Conservation (phyloP, 2,329 filamentous ascomycete species). For the Byssothecium circinans region DNA sequence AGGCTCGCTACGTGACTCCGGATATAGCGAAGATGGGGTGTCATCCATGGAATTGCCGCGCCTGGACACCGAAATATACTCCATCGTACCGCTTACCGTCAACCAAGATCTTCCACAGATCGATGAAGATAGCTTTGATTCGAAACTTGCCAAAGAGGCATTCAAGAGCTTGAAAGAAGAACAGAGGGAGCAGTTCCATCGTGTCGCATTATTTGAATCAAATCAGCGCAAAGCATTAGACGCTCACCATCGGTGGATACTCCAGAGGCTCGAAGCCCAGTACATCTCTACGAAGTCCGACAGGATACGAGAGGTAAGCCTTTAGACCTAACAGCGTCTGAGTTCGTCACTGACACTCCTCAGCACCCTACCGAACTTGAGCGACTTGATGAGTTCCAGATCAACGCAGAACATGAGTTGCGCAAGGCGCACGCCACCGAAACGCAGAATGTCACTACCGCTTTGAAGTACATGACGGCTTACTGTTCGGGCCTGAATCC, state of each 20-base stretch:
- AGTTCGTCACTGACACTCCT: slow-evolving; percentile 20
- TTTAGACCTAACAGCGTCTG: neutral
- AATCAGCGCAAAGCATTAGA: slow-evolving; percentile 36
- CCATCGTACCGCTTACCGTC: neutral
- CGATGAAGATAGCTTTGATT: slow-evolving; percentile 21
- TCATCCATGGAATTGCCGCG: slow-evolving; percentile 24
- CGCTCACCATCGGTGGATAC: slow-evolving; percentile 25
- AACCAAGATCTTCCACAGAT: neutral
- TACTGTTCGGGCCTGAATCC: slow-evolving; percentile 47
- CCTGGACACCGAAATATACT: slow-evolving; percentile 2
- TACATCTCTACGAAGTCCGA: slow-evolving; percentile 23
- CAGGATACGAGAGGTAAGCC: slow-evolving; percentile 31
- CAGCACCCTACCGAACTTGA: slow-evolving; percentile 45
- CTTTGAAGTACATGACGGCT: slow-evolving; percentile 52
- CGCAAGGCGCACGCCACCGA: slow-evolving; percentile 47
- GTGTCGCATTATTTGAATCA: slow-evolving; percentile 34
- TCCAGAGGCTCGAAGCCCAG: slow-evolving; percentile 23
- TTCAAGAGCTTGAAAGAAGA: slow-evolving; percentile 28
- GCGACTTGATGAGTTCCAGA: slow-evolving; percentile 49
- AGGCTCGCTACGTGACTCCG: slow-evolving; percentile 25
- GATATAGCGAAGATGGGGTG: slow-evolving; percentile 30
- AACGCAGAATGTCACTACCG: slow-evolving; percentile 47
- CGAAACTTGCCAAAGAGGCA: slow-evolving; percentile 28
- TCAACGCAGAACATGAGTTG: slow-evolving; percentile 48
- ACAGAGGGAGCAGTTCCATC: slow-evolving; percentile 35